phyloP scores from a whole-genome alignment of 345 rosid species.

The Eutrema japonicum region DNA sequence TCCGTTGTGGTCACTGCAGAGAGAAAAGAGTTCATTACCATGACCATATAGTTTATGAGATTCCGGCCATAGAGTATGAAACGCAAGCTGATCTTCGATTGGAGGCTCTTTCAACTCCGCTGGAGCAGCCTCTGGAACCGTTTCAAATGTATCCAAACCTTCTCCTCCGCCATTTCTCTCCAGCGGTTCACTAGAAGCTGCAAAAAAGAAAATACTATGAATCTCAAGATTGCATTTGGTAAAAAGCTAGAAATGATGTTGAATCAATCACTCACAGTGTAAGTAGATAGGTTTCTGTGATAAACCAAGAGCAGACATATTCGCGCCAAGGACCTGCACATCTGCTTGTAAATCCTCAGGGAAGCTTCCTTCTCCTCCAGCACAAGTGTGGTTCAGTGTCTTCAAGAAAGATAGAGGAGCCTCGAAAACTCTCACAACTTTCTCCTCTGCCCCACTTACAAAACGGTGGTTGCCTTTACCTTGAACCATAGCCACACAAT shows the following conservation, averaged over 20 bases:
- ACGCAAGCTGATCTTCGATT: constrained; percentile 89
- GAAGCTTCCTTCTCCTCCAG: constrained; percentile 52
- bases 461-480: constrained; percentile 89
- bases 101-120: constrained; percentile 84
- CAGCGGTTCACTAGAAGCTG: constrained; percentile 62
- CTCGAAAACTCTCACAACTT: constrained; percentile 93
- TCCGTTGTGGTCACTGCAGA: constrained; percentile 78
- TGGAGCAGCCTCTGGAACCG: constrained; percentile 94
- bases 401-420: constrained; percentile 85
- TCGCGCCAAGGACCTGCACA: constrained; percentile 86
- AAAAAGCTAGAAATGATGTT: constrained; percentile 11
- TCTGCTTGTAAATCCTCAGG: constrained; percentile 61
- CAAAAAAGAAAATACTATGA: constrained; percentile 12
- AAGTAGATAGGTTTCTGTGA: constrained; percentile 95
- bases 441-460: constrained; percentile 98
- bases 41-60: constrained; percentile 95
- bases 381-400: constrained; percentile 69
- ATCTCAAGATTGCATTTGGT: constrained; percentile 10
- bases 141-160: constrained; percentile 82
- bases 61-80: constrained; percentile 93
- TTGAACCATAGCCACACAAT: constrained; percentile 73
- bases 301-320: constrained; percentile 95
- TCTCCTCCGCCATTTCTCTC: constrained; percentile 59
- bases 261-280: constrained; percentile 51
- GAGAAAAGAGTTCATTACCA: constrained; percentile 88